Base-by-base conservation (phyloP, 2,329 filamentous ascomycete genomes). In the Helotiales sp. region DNA sequence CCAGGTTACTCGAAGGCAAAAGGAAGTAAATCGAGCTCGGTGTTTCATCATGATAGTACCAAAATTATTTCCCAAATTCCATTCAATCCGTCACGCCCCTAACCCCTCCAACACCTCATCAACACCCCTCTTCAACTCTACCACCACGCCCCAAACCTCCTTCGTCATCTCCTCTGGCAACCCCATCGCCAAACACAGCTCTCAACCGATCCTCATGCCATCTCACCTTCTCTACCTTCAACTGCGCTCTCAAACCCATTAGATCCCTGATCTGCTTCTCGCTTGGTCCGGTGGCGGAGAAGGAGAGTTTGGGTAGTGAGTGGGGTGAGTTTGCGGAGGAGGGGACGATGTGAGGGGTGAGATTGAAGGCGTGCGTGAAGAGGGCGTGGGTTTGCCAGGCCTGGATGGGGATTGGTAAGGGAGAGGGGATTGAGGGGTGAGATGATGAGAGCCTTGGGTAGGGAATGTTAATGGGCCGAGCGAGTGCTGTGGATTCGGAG, bases 141-240 rank as follows among this genome's bases (percentile, higher is more conserved):
- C 47, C 8, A 71, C 64, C 22, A 64, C 68, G 11, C 57, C 52
- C 67, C 69, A 68, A 13, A 71, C 65, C 3, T 37, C 52, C 32
- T 70, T 68, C 3, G 61, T 37, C 13, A 52, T 50, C 30, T 71
- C 65, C 30, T 66, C 34, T 65, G 1, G 47, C 61, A 3, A 28
- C 57, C 7, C 20, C 61, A 8, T 22, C 24, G 24, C 61, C 61
- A 62, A 69, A 66, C 2, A 62, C 26, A 7, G 54, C 54, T 17
- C 34, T 64, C 24, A 70, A 49, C 22, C 64, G 64, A 62, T 70
- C 69, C 30, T 68, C 65, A 50, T 69, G 66, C 66, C 64, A 70
- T 22, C 66, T 59, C 2, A 69, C 66, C 45, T 64, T 70, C 40
- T 69, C 66, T 26, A 67, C 15, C 50, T 69, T 70, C 52, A 69